Conservation (phyloP, 441 rosid species). For the Syzygium malaccense region DNA sequence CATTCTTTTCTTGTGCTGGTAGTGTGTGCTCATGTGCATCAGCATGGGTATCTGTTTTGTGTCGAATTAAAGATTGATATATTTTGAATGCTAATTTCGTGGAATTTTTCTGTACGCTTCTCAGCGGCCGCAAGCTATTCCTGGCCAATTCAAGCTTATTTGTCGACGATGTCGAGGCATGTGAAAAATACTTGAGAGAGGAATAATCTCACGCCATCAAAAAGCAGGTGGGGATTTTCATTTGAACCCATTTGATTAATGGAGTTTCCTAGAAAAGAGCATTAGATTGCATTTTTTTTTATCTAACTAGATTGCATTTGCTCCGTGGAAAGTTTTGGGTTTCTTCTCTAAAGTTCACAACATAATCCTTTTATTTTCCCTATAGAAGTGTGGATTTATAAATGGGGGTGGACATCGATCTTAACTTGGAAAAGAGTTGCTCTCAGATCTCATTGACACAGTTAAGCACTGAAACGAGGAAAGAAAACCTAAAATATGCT, state of each 20-base stretch:
- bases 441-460: too few relatives aligned
- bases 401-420: too few relatives aligned
- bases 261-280: neutral
- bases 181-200: constrained; percentile 65
- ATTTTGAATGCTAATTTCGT: neutral
- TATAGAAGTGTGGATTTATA: too few relatives aligned
- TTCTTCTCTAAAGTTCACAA: too few relatives aligned
- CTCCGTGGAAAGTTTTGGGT: too few relatives aligned
- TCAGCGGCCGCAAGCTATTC: constrained; percentile 94
- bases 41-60: neutral
- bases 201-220: constrained; percentile 31
- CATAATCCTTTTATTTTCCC: too few relatives aligned
- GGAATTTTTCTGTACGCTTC: neutral
- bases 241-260: neutral
- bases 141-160: constrained; percentile 78
- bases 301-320: too few relatives aligned
- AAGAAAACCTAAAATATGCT: too few relatives aligned
- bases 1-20: neutral
- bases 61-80: neutral
- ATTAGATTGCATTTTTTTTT: too few relatives aligned
- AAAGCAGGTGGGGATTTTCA: neutral
- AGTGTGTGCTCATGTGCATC: neutral
- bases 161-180: constrained; percentile 90
- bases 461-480: too few relatives aligned
- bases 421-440: too few relatives aligned